A percentile compares a stretch with the other conserved stretches of the same genome.
These are phyloP conservation scores for Cladosporium cucumerinum DNA, from an alignment of 2,329 filamentous ascomycete species.

Conservation along the genomic window DNA sequence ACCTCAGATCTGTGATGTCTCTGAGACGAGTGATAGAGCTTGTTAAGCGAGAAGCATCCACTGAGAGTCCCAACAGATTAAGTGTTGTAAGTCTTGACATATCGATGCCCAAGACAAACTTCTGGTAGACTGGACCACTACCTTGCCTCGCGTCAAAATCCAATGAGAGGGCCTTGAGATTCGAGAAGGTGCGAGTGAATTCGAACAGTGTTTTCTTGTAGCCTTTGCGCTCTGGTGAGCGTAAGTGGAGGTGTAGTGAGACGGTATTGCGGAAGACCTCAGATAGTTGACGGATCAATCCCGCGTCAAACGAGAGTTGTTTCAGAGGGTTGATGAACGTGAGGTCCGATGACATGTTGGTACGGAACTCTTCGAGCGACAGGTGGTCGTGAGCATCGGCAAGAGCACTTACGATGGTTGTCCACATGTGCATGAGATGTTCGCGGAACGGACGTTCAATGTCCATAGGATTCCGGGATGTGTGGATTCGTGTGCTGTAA, in stretches of 20 bases:
- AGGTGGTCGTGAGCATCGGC: slow-evolving; percentile 15
- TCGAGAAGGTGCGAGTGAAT: slow-evolving; percentile 16
- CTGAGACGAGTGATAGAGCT: neutral
- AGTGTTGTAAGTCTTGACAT: neutral
- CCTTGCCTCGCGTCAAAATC: neutral
- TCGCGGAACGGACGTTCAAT: slow-evolving; percentile 16
- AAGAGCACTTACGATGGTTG: slow-evolving; percentile 20
- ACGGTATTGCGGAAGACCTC: neutral
- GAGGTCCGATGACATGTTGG: neutral
- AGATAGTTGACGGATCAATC: neutral
- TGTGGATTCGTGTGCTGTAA: neutral
- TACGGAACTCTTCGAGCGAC: slow-evolving; percentile 14
- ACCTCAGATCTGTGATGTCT: neutral
- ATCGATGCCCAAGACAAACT: neutral
- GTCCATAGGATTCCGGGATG: neutral
- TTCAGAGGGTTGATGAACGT: neutral
- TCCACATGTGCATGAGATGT: slow-evolving; percentile 23
- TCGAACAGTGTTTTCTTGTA: neutral
- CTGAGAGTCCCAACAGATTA: neutral
- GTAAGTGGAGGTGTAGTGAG: slow-evolving; percentile 4
- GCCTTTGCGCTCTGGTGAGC: neutral
- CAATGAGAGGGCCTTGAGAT: slow-evolving; percentile 20
- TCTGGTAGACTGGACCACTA: neutral
- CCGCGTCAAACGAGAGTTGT: slow-evolving; percentile 20
- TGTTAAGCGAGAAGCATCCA: neutral